Conservation (phyloP, 495 filamentous ascomycete genomes). For the Penicillium pulvis region DNA sequence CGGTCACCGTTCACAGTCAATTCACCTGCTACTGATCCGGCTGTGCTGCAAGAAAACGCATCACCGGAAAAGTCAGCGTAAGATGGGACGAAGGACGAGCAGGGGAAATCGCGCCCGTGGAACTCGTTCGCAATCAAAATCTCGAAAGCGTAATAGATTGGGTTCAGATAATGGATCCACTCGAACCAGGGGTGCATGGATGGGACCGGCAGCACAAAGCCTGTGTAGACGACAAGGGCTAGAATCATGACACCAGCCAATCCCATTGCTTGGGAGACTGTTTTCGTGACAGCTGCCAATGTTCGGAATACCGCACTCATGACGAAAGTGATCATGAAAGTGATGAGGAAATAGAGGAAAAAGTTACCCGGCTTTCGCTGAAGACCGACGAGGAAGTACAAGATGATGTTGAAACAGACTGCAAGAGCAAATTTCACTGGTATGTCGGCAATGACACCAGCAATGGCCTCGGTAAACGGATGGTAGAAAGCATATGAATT, state of each 20-base stretch:
- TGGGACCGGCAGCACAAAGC: constrained; percentile 76
- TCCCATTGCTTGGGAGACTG: constrained; percentile 68
- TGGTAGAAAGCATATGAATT: constrained; percentile 89
- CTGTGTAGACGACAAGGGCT: constrained; percentile 82
- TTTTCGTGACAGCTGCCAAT: constrained; percentile 41
- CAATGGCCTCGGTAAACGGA: constrained; percentile 81
- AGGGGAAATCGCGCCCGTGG: constrained; percentile 62
- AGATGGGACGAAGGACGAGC: constrained; percentile 62
- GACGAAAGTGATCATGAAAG: constrained; percentile 62
- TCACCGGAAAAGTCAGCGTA: constrained; percentile 53
- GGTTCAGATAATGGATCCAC: constrained; percentile 87
- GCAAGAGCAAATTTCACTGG: constrained; percentile 61
- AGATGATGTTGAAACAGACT: constrained; percentile 65
- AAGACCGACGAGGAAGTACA: constrained; percentile 89
- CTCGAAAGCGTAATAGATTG: constrained; percentile 86
- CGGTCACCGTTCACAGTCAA: constrained; percentile 14
- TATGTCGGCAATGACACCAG: constrained; percentile 80
- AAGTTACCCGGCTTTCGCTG: constrained; percentile 75
- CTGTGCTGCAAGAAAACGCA: constrained; percentile 53
- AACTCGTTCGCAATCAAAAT: constrained; percentile 94
- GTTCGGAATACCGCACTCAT: constrained; percentile 79
- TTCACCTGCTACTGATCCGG: constrained; percentile 46
- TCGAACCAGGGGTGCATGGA: constrained; percentile 79
- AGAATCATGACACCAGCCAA: constrained; percentile 82
- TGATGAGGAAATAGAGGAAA: constrained; percentile 65